Evolutionary conservation across 768 basidiomycete genomes (phyloP), one percentile per base, ranked within the genome.

Genomic region (Kwoniella dendrophila): DNA sequence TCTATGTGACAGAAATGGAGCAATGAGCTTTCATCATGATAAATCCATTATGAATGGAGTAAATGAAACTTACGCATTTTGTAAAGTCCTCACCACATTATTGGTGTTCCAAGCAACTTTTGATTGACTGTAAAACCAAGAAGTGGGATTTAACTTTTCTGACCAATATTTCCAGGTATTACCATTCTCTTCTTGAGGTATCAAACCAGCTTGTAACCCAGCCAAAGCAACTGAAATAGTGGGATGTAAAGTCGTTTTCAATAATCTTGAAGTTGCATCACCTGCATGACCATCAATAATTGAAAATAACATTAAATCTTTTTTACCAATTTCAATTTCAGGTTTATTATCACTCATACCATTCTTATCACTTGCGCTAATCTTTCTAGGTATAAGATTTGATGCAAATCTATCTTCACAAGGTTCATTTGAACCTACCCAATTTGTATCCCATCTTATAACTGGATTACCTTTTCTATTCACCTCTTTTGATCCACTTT

Each of bases 371-470:
- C n/a, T 30, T 22, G n/a, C 84, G 80, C 2, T 80, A 80, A 71
- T 89, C 86, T 38, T 87, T 82, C 66, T 84, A 77, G 50, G 67
- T 5, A 95, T 81, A 64, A 92, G 81, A 58, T 87, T 86, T 62
- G 84, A 83, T 3, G 89, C 85, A 66, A 87, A 84, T 26, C 92
- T 87, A 75, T 99, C 96, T 79, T 99, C 96, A 53, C 96, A 87
- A 7, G 92, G 90, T 62, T 89, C 85, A 73, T 99, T 99, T 2
- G 92, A 88, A 0, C 90, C 82, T 34, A 98, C 81, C 33, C 83
- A 84, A 18, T 90, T 90, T 2, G 88, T 94, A 49, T 87, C 84
- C 79, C 88, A 87, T 34, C 67, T 27, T 3, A 69, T 47, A 0
- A 78, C 75, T 4, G 75, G 71, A 63, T 75, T 75, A 6, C 69